Evolutionary conservation across 768 basidiomycete species (phyloP).

Genomic region (Boletus speciosus): DNA sequence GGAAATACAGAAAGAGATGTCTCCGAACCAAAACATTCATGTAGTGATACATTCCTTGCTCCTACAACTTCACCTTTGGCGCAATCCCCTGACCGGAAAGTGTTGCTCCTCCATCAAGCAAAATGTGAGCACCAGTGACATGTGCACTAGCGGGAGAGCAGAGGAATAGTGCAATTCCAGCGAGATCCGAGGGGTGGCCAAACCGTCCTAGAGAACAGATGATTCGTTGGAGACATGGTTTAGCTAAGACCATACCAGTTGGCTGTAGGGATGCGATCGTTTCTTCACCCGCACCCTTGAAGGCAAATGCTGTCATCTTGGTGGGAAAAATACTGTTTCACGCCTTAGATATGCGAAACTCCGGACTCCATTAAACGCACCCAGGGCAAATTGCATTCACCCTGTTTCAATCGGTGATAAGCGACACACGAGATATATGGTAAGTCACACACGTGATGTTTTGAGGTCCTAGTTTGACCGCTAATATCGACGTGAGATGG

Average conservation of each 20-base stretch:
- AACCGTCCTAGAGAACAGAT: constrained; percentile 48
- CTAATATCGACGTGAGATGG: constrained; percentile 72
- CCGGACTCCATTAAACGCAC: constrained; percentile 33
- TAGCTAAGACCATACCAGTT: constrained; percentile 44
- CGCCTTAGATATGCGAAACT: background rate
- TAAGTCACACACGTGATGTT: constrained; percentile 59
- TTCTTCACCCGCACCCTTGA: constrained; percentile 53
- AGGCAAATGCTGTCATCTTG: constrained; percentile 78
- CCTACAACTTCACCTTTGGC: constrained; percentile 25
- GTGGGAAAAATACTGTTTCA: constrained; percentile 64
- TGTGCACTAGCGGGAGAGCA: constrained; percentile 70
- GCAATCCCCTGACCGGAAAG: constrained; percentile 21
- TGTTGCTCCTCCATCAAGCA: constrained; percentile 64
- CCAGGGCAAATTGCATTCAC: constrained; percentile 85
- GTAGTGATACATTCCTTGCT: background rate
- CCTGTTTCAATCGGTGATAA: constrained; percentile 33
- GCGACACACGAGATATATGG: background rate
- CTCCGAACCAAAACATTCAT: background rate
- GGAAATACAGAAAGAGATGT: background rate
- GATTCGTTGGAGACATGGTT: background rate
- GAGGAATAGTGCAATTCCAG: constrained; percentile 68
- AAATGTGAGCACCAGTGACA: constrained; percentile 68
- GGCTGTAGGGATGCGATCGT: constrained; percentile 55
- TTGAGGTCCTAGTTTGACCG: constrained; percentile 55
- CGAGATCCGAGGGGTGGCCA: constrained; percentile 64